Evolutionary conservation across 192 early-diverging fungal species (phyloP), one percentile per base, ranked within the genome.

Genomic region (Coemansia sp.): DNA sequence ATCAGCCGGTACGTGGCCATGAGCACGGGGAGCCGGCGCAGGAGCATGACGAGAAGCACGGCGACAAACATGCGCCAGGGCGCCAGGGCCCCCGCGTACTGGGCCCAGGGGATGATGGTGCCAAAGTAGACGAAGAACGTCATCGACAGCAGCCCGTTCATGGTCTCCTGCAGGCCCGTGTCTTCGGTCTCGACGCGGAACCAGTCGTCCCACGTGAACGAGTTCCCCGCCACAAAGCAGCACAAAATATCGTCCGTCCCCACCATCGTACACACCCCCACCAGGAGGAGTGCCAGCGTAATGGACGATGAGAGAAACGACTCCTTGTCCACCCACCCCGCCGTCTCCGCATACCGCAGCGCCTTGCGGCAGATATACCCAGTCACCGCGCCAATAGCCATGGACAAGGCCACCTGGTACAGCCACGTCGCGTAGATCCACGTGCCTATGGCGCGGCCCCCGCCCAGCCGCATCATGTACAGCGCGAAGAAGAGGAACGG

Each of bases 121-220:
- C 93, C 94, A 79, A 94, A 89, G 65, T 91, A 98, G 19, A 97
- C 87, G 81, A 98, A 98, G 45, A 94, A 91, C 4, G 92, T 77
- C 66, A 93, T 76, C 75, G 95, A 96, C 42, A 97, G 72, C 67
- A 98, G 75, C 73, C 87, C 90, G 69, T 95, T 95, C 50, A 98
- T 86, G 3, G 92, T 90, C 75, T 96, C 94, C 78, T 97, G 95
- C 31, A 97, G 85, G 24, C 94, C 89, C 1, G 92, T 89, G 51
- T 92, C 90, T 35, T 92, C 83, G 19, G 90, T 88, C 64, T 94
- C 91, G 27, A 92, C 74, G 42, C 89, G 87, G 73, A 94, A 96
- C 94, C 94, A 98, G 54, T 89, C 91, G 59, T 98, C 94, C 94
- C 94, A 95, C 0, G 91, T 89, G 41, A 94, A 91, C 2, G 88